Percentiles rank a stretch among this genome's conserved stretches.
Evolutionary conservation across 176 grass and related monocot genomes (phyloP).

Genomic region (Rhynchospora pubera): DNA sequence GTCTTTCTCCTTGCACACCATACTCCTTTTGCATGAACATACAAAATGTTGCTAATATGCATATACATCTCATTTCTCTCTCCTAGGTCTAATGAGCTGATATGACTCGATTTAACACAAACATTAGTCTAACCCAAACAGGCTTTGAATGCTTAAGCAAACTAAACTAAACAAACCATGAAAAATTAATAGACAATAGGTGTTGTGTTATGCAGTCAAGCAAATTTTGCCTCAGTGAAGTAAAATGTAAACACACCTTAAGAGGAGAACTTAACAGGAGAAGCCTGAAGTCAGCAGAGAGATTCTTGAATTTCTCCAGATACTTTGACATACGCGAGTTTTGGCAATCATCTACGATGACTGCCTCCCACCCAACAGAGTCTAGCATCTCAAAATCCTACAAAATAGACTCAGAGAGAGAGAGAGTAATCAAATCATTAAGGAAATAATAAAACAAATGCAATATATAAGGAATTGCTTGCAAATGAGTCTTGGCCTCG

Average conservation of each 20-base stretch:
- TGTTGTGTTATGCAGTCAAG: not conserved
- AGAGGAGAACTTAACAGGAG: conserved; percentile 52
- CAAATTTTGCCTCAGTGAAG: not conserved
- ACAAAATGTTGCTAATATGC: no score
- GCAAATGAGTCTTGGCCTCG: not conserved
- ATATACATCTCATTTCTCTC: not conserved
- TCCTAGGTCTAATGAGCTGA: not conserved
- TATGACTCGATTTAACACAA: not conserved
- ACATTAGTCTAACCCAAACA: not conserved
- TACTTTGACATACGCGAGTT: conserved; percentile 62
- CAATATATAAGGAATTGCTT: not conserved
- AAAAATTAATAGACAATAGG: not conserved
- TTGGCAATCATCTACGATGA: conserved; percentile 75
- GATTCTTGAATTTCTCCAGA: conserved; percentile 52
- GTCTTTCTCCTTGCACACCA: no score
- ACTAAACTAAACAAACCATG: not conserved
- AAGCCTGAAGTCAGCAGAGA: conserved; percentile 64
- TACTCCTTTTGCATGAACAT: no score
- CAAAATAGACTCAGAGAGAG: conserved; percentile 15
- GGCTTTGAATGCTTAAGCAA: not conserved
- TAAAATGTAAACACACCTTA: conserved; percentile 38
- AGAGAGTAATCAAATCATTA: not conserved
- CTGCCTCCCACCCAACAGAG: conserved; percentile 54
- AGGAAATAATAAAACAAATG: not conserved
- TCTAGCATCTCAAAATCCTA: conserved; percentile 59